A percentile compares a stretch with the other conserved stretches of the same genome.
These are phyloP conservation scores for Candida saitoana DNA, from an alignment of 805 yeast genomes.

Conservation along the genomic window DNA sequence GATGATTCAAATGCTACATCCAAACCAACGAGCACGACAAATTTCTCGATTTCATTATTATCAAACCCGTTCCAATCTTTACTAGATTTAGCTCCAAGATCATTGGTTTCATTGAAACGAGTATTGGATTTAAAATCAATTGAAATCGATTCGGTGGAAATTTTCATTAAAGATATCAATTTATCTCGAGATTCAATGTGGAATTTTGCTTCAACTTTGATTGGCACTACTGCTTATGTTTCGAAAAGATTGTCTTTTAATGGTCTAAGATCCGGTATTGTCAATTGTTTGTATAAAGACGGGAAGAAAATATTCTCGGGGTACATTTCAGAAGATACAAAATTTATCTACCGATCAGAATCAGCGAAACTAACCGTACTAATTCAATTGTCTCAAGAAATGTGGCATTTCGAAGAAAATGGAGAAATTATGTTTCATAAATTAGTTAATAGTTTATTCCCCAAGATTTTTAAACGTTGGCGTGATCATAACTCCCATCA, in stretches of 20 bases:
- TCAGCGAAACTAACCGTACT: conserved; percentile 79
- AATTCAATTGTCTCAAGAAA: conserved; percentile 86
- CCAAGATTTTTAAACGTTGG: conserved; percentile 86
- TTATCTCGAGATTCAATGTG: conserved; percentile 92
- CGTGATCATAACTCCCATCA: conserved; percentile 84
- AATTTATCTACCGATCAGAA: conserved; percentile 84
- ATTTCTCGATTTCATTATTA: conserved; percentile 50
- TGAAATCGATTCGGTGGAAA: conserved; percentile 79
- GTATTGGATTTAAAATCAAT: conserved; percentile 41
- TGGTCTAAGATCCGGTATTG: conserved; percentile 56
- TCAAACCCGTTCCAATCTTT: conserved; percentile 57
- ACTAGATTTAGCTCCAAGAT: conserved; percentile 64
- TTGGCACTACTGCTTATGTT: conserved; percentile 60
- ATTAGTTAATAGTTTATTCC: conserved; percentile 86
- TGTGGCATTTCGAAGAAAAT: conserved; percentile 97
- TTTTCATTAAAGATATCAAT: conserved; percentile 74
- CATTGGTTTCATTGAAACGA: conserved; percentile 54
- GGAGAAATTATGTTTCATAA: conserved; percentile 94
- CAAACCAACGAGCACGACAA: conserved; percentile 13
- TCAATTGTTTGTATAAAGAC: conserved; percentile 58
- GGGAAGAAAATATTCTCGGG: conserved; percentile 75
- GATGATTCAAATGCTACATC: conserved; percentile 5
- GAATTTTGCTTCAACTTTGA: conserved; percentile 62
- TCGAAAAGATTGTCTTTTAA: conserved; percentile 64
- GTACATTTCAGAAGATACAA: conserved; percentile 69